Evolutionary conservation across 148 eudicot species (phyloP).

Genomic region (Silene conica): DNA sequence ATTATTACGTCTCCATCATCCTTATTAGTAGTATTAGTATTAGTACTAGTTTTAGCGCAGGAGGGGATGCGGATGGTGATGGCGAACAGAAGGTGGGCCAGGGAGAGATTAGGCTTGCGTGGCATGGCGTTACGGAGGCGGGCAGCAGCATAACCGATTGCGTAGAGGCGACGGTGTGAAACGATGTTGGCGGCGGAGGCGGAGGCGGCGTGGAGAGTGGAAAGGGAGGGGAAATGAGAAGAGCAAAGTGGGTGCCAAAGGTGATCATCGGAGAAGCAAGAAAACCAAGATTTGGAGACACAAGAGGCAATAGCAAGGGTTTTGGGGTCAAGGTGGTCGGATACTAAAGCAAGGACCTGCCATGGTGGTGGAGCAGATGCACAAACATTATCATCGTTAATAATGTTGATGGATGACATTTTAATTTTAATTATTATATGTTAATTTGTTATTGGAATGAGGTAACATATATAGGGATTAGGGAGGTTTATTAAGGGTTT

Average conservation of each 20-base stretch:
- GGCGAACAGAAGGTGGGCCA: slow-evolving; percentile 39
- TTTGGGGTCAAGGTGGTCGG: slow-evolving; percentile 54
- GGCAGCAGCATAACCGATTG: slow-evolving; percentile 40
- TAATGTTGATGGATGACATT: neutral
- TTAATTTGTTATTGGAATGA: neutral
- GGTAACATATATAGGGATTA: too few species aligned
- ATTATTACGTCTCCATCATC: slow-evolving; percentile 3
- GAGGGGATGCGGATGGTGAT: slow-evolving; percentile 22
- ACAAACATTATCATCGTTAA: neutral
- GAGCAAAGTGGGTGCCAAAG: slow-evolving; percentile 56
- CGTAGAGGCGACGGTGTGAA: slow-evolving; percentile 38
- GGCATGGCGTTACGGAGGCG: slow-evolving; percentile 36
- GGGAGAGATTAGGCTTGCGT: slow-evolving; percentile 34
- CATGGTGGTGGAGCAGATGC: slow-evolving; percentile 30
- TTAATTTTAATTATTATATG: neutral
- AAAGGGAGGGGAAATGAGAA: slow-evolving; percentile 51
- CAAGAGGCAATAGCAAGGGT: slow-evolving; percentile 53
- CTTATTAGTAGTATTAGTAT: too few species aligned
- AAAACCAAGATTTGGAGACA: slow-evolving; percentile 54
- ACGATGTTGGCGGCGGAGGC: slow-evolving; percentile 28
- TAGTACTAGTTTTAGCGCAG: too few species aligned
- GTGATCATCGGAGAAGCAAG: slow-evolving; percentile 52
- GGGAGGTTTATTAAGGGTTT: neutral
- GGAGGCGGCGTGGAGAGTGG: slow-evolving; percentile 31
- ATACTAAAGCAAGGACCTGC: slow-evolving; percentile 46